Evolutionary conservation across 2,329 filamentous ascomycete species (phyloP).

Genomic region (Aspergillus pseudoterreus): DNA sequence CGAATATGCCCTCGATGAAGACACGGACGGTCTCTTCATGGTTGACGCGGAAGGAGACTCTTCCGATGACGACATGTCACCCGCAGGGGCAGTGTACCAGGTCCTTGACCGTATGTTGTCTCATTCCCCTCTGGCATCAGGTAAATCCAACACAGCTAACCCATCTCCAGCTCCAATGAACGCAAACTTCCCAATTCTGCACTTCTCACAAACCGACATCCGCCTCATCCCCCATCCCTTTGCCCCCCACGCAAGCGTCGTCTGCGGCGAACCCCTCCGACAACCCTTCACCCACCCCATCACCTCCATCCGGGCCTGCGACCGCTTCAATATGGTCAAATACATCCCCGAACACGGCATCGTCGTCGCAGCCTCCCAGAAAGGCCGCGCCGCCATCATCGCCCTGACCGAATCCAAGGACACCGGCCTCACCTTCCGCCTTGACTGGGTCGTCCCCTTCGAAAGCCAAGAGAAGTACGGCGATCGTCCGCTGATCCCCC

Average conservation of each 20-base stretch:
- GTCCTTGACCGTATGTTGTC: slow-evolving; percentile 17
- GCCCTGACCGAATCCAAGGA: slow-evolving; percentile 43
- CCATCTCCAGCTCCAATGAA: slow-evolving; percentile 15
- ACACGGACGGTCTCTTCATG: slow-evolving; percentile 13
- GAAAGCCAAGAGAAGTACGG: slow-evolving; percentile 45
- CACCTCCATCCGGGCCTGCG: slow-evolving; percentile 26
- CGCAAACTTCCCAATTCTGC: slow-evolving; percentile 38
- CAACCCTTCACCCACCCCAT: slow-evolving; percentile 25
- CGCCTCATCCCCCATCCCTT: slow-evolving; percentile 34
- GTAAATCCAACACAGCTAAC: not conserved
- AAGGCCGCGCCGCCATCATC: slow-evolving; percentile 54
- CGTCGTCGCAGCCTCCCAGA: slow-evolving; percentile 55
- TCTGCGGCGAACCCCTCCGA: slow-evolving; percentile 28
- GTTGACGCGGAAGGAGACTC: slow-evolving; percentile 11
- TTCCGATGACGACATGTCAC: slow-evolving; percentile 10
- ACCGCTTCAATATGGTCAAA: slow-evolving; percentile 56
- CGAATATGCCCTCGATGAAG: slow-evolving; percentile 13
- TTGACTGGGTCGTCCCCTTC: slow-evolving; percentile 56
- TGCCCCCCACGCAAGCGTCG: slow-evolving; percentile 25
- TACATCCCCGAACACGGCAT: slow-evolving; percentile 58
- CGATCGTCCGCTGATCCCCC: slow-evolving; percentile 40
- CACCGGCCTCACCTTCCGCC: slow-evolving; percentile 46
- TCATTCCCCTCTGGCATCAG: slow-evolving; percentile 6
- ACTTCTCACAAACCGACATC: slow-evolving; percentile 40
- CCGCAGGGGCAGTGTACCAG: slow-evolving; percentile 10